Base-by-base conservation (phyloP, 2,329 filamentous ascomycete species). In the Canariomyces notabilis region DNA sequence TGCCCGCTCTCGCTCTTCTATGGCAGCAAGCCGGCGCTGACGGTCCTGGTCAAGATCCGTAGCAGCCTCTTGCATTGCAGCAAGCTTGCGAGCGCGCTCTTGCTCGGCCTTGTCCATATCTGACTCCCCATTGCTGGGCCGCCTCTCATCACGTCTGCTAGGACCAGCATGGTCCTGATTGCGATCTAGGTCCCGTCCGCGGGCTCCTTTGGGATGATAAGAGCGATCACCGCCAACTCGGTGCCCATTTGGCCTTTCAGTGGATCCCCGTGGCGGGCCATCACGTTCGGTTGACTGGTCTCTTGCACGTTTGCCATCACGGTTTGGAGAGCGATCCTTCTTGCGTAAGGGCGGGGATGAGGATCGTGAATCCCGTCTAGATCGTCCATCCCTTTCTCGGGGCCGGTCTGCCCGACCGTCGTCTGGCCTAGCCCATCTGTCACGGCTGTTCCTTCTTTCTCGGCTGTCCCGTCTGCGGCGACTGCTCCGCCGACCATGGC, bases 1-100 rank as follows among this genome's bases (percentile, higher is more conserved):
- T 15, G 70, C 70, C 39, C 77, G 74, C 56, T 94, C 88, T 50
- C 74, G 74, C 52, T 80, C 77, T 19, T 79, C 81, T 15, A 90
- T 68, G 1, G 80, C 79, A 0, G 79, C 77, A 8, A 94, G 69
- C 19, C 88, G 78, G 49, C 77, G 74, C 53, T 79, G 78, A 23
- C 89, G 81, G 55, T 85, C 82, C n/a, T 71, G 61, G 57, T 91
- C 86, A 38, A 94, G 70, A 9, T 84, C 79, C 1, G 73, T 75
- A 4, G 85, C 85, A 21, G 81, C 83, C 15, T 76, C 75, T 62
- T 87, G 83, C 85, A 89, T 89, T 7, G 80, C 82, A 14, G 82
- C 84, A 15, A 89, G 67, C 61, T 81, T 87, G 19, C 76, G 75
- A 11, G 81, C 80, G n/a, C 75, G 73, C 51, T 85, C 81, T 18